Percentiles rank a stretch among this genome's conserved stretches.
These are phyloP conservation scores for Rhodofomes roseus DNA, from an alignment of 1,284 basidiomycete species.

Conservation along the genomic window DNA sequence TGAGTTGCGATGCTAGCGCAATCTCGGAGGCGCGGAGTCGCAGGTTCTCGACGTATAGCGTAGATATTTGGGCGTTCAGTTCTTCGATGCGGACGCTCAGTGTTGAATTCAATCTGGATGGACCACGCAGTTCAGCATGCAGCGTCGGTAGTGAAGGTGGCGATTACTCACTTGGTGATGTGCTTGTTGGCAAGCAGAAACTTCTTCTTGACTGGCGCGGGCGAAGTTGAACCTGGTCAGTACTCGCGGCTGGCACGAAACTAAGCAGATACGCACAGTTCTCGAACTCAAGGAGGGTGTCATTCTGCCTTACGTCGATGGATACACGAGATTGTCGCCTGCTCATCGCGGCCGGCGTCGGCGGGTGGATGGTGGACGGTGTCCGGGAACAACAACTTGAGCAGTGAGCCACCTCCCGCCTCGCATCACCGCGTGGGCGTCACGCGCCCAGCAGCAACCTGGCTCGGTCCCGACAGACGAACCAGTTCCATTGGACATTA, in stretches of 20 bases:
- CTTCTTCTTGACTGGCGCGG: constrained; percentile 77
- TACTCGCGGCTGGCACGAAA: constrained; percentile 1
- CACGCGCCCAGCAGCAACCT: neutral
- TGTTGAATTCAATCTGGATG: constrained; percentile 73
- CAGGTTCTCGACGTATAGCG: constrained; percentile 76
- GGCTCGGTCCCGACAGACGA: neutral
- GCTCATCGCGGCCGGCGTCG: constrained; percentile 58
- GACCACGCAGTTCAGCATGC: constrained; percentile 3
- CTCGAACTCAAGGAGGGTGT: constrained; percentile 78
- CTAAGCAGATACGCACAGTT: constrained; percentile 53
- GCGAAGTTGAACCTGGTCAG: constrained; percentile 14
- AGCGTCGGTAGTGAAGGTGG: neutral
- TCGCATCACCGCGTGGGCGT: constrained; percentile 5
- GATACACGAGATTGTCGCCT: constrained; percentile 77
- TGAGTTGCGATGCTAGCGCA: constrained; percentile 67
- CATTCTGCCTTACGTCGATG: constrained; percentile 63
- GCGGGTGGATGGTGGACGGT: constrained; percentile 14
- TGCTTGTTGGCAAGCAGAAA: constrained; percentile 85
- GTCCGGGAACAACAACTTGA: constrained; percentile 2
- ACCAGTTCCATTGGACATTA: neutral
- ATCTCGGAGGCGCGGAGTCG: constrained; percentile 76
- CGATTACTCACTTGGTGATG: constrained; percentile 67
- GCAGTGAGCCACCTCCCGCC: neutral
- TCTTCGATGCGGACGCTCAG: constrained; percentile 80
- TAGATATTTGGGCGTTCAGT: constrained; percentile 74